Conservation (phyloP, 106 monocot genomes). For the Iris macrosiphon region DNA sequence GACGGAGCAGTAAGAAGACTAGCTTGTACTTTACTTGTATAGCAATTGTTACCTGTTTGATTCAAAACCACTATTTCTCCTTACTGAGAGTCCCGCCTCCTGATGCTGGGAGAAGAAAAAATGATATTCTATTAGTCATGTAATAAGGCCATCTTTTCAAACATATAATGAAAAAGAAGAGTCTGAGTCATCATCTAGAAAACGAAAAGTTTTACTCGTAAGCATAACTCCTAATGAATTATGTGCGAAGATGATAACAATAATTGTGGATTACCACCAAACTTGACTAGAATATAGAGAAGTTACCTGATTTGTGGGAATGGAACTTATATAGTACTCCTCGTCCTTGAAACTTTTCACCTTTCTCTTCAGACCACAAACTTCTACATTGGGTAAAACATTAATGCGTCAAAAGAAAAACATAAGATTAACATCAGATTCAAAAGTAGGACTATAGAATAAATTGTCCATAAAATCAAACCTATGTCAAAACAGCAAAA, state of each 20-base stretch:
- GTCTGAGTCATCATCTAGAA: background rate
- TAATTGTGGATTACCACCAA: background rate
- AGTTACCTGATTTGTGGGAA: slow-evolving; percentile 81
- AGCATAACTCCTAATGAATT: background rate
- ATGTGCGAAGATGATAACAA: background rate
- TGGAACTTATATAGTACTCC: slow-evolving; percentile 77
- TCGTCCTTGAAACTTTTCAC: slow-evolving; percentile 69
- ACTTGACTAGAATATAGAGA: background rate
- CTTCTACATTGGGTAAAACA: slow-evolving; percentile 31
- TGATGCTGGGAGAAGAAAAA: slow-evolving; percentile 42
- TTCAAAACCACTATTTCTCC: slow-evolving; percentile 44
- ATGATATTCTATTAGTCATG: slow-evolving; percentile 1
- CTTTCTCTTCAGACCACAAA: slow-evolving; percentile 52
- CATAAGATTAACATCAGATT: background rate
- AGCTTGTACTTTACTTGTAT: no score
- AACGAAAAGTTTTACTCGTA: background rate
- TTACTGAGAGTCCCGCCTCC: slow-evolving; percentile 79
- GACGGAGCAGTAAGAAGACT: no score
- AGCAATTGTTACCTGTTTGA: slow-evolving; percentile 80
- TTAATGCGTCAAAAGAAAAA: background rate
- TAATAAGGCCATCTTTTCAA: background rate
- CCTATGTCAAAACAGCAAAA: no score
- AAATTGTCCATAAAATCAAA: no score
- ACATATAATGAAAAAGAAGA: background rate
- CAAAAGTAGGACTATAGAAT: no score